Evolutionary conservation across 768 basidiomycete genomes (phyloP), one percentile per base, ranked within the genome.

Genomic region (Amanita fuliginea): DNA sequence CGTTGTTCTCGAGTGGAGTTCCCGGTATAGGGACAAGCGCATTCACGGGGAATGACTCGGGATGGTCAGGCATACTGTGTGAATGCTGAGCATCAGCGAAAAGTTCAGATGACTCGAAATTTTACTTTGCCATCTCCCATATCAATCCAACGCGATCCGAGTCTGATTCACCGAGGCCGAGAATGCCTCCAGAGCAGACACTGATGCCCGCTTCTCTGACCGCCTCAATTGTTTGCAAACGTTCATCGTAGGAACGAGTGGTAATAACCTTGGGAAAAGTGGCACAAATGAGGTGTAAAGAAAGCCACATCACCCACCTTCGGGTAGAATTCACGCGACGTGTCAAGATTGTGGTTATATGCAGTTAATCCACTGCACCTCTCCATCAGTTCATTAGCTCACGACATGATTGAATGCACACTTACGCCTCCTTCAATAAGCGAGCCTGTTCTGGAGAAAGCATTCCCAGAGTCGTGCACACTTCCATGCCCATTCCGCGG

Each of bases 31-130:
- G 93, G 1, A 98, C 95, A 50, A 98, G 75, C 11, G 95, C 94
- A 64, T 98, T 98, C 53, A 98, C 94, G 0, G 95, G 95, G 74
- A 98, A 98, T 4, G 90, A 94, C 64, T 98, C 95, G n/a, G 95
- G 95, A 59, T 97, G 91, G 62, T 94, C 88, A 35, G 88, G 83
- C 77, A 96, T 83, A 60, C 91, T 94, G 56, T 6, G 51, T 45
- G 42, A 47, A 39, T 40, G 51, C 47, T 60, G 52, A 37, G 36
- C 24, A 21, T 24, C 47, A 16, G 42, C 16, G 33, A n/a, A n/a
- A 16, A 35, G 44, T 47, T 46, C 19, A 34, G 49, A 48, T 40
- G 40, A 68, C 81, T 61, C 9, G 18, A 19, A 16, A 43, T 1
- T 3, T 50, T 67, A 93, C 93, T 80, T 90, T 45, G 89, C 78